Conservation (phyloP, 768 basidiomycete genomes). For the Tricholoma bakamatsutake region DNA sequence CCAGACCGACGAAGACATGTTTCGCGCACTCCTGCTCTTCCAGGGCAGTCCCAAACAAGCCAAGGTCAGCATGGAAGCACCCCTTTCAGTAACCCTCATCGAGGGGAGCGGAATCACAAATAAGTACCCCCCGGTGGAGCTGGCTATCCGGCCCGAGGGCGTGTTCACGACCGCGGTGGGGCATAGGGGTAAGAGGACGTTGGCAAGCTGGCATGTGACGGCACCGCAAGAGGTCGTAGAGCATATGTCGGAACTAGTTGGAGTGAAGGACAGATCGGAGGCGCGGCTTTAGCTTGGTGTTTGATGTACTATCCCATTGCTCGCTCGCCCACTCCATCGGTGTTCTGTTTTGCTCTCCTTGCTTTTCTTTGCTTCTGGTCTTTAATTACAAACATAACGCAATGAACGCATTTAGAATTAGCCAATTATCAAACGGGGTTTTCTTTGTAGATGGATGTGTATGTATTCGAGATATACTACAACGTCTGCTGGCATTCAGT, state of each 20-base stretch:
- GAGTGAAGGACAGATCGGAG: slow-evolving; percentile 14
- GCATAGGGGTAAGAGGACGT: slow-evolving; percentile 80
- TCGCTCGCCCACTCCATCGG: neutral
- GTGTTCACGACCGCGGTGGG: slow-evolving; percentile 95
- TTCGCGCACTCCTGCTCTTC: slow-evolving; percentile 78
- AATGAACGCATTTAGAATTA: neutral
- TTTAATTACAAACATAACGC: neutral
- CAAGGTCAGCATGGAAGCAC: slow-evolving; percentile 46
- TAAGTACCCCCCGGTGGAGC: slow-evolving; percentile 40
- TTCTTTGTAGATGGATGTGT: neutral
- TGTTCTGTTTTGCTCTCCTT: neutral
- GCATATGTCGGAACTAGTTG: slow-evolving; percentile 62
- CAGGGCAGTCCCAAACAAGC: slow-evolving; percentile 34
- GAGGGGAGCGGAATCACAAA: slow-evolving; percentile 6
- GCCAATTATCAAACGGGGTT: neutral
- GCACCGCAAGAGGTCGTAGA: slow-evolving; percentile 84
- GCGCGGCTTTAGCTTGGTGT: neutral
- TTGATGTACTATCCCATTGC: neutral
- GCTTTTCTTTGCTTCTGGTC: neutral
- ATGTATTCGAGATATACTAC: neutral
- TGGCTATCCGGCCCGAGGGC: slow-evolving; percentile 59
- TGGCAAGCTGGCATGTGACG: slow-evolving; percentile 91
- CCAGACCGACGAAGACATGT: slow-evolving; percentile 98
- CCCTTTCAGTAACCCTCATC: slow-evolving; percentile 48
- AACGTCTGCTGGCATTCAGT: neutral